These are phyloP conservation scores for Botrytis deweyae DNA, from an alignment of 2,329 filamentous ascomycete genomes.

Conservation along the genomic window DNA sequence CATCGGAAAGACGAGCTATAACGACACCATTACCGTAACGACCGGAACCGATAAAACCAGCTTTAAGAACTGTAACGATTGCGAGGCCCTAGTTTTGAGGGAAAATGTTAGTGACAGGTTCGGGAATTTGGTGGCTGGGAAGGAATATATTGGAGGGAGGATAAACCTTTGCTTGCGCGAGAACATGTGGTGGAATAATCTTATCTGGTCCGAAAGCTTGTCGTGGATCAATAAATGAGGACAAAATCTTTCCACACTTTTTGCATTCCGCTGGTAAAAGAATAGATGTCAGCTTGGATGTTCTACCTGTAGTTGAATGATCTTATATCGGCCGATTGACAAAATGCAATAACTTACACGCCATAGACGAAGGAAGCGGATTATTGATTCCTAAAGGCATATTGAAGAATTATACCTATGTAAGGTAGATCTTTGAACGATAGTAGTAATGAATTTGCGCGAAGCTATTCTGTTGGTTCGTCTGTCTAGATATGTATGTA, in stretches of 20 bases:
- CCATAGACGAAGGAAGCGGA: constrained; percentile 64
- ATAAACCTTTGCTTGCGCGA: constrained; percentile 83
- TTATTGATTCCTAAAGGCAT: constrained; percentile 62
- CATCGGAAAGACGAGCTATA: constrained; percentile 74
- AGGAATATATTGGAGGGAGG: background rate
- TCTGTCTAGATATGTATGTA: background rate
- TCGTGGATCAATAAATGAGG: constrained; percentile 89
- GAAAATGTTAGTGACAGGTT: constrained; percentile 18
- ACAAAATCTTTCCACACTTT: constrained; percentile 93
- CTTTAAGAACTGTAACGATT: constrained; percentile 83
- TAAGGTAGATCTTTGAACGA: background rate
- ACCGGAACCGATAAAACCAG: constrained; percentile 79
- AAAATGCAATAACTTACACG: constrained; percentile 54
- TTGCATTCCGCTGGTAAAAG: constrained; percentile 78
- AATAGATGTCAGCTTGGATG: constrained; percentile 21
- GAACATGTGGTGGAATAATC: constrained; percentile 86
- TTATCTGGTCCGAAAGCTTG: constrained; percentile 96
- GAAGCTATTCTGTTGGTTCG: background rate
- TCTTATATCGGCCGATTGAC: constrained; percentile 23
- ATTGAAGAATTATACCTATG: constrained; percentile 13
- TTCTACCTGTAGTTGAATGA: background rate
- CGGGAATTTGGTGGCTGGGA: background rate
- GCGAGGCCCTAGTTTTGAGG: constrained; percentile 63
- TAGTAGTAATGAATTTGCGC: constrained; percentile 12
- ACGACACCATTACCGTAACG: constrained; percentile 81